These are phyloP conservation scores for Thozetella sp. DNA, from an alignment of 495 filamentous ascomycete species.

Conservation along the genomic window DNA sequence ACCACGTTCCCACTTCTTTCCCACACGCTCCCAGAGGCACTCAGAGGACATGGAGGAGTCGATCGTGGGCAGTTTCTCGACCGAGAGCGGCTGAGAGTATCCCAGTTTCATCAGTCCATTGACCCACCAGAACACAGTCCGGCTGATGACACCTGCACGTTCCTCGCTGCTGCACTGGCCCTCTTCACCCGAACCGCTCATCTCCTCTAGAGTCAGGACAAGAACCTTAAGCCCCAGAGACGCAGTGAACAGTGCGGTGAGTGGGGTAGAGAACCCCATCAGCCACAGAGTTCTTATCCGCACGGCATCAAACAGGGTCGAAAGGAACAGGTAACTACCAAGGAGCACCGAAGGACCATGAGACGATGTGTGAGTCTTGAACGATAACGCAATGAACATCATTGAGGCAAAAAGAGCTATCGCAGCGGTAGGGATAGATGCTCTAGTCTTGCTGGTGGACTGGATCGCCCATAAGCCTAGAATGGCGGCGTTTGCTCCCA, in stretches of 20 bases:
- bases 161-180: not conserved
- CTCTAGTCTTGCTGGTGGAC: too few species aligned
- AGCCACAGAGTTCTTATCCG: conserved; percentile 45
- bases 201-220: conserved; percentile 7
- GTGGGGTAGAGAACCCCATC: conserved; percentile 7
- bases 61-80: not conserved
- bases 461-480: too few species aligned
- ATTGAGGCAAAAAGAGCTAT: conserved; percentile 38
- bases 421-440: conserved; percentile 49
- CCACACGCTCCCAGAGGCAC: not conserved
- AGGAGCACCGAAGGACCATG: conserved; percentile 56
- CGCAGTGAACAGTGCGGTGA: conserved; percentile 11
- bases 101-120: not conserved
- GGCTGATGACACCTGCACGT: not conserved
- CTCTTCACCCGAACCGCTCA: not conserved
- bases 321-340: conserved; percentile 56
- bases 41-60: not conserved
- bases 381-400: conserved; percentile 32
- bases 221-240: conserved; percentile 21
- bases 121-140: not conserved
- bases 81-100: not conserved
- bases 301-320: conserved; percentile 55
- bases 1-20: not conserved
- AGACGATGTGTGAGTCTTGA: conserved; percentile 37
- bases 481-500: too few species aligned